Percentiles rank a stretch among this genome's conserved stretches.
phyloP scores from a whole-genome alignment of 2,329 filamentous ascomycete genomes.

The Fusarium tricinctum region DNA sequence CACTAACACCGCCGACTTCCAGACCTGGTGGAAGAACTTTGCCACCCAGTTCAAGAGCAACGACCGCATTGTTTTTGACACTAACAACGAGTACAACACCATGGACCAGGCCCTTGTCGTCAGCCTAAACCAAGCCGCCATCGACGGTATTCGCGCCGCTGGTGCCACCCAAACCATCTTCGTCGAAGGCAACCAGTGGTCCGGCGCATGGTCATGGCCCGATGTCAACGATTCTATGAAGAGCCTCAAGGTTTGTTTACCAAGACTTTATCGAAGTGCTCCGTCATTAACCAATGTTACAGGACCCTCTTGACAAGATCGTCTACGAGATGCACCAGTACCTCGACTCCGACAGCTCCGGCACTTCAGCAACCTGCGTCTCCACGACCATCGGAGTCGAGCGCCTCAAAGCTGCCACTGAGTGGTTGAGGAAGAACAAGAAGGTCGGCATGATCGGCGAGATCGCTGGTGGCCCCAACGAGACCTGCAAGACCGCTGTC shows the following conservation, averaged over 20 bases:
- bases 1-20: slow-evolving; percentile 66
- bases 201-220: slow-evolving; percentile 64
- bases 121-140: slow-evolving; percentile 74
- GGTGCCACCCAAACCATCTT: slow-evolving; percentile 72
- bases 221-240: slow-evolving; percentile 58
- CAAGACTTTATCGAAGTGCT: too few relatives aligned
- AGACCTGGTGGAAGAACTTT: slow-evolving; percentile 69
- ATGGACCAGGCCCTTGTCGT: slow-evolving; percentile 72
- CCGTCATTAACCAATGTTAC: slow-evolving; percentile 36
- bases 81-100: slow-evolving; percentile 76
- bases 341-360: slow-evolving; percentile 68
- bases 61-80: slow-evolving; percentile 72
- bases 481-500: slow-evolving; percentile 66
- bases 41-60: slow-evolving; percentile 68
- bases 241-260: slow-evolving; percentile 49
- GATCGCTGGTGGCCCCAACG: slow-evolving; percentile 67
- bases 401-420: slow-evolving; percentile 63
- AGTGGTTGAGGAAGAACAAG: slow-evolving; percentile 67
- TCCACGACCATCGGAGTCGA: slow-evolving; percentile 64
- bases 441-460: slow-evolving; percentile 70
- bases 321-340: slow-evolving; percentile 74
- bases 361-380: slow-evolving; percentile 63
- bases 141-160: slow-evolving; percentile 71
- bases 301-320: slow-evolving; percentile 65
- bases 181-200: slow-evolving; percentile 69